Evolutionary conservation across 23 red algal species (phyloP).

Genomic region (Gracilaria gracilis): DNA sequence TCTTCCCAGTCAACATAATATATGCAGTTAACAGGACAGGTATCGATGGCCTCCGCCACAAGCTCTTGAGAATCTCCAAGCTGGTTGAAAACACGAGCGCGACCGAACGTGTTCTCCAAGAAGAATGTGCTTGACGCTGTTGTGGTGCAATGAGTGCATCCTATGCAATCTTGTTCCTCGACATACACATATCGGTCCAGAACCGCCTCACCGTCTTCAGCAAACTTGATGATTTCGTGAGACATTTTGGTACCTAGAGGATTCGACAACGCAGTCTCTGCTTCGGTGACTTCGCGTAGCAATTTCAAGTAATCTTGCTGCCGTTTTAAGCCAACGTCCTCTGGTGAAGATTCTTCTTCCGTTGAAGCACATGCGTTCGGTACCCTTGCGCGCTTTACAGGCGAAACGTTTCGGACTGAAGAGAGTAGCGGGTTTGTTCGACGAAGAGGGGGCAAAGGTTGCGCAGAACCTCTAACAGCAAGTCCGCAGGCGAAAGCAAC

Average conservation of each 20-base stretch:
- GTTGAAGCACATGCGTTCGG: background rate
- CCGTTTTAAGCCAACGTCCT: background rate
- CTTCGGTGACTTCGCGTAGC: conserved; percentile 45
- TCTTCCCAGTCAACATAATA: conserved; percentile 86
- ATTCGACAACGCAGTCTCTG: conserved; percentile 66
- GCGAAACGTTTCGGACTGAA: background rate
- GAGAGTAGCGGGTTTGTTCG: background rate
- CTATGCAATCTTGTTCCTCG: conserved; percentile 85
- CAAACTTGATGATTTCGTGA: conserved; percentile 56
- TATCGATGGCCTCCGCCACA: conserved; percentile 76
- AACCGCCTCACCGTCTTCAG: conserved; percentile 55
- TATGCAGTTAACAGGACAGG: conserved; percentile 87
- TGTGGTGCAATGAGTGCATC: conserved; percentile 83
- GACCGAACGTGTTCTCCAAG: conserved; percentile 72
- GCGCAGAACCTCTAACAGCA: background rate
- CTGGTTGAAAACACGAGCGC: conserved; percentile 81
- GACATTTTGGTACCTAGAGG: conserved; percentile 66
- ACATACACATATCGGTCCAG: conserved; percentile 86
- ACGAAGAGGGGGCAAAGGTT: background rate
- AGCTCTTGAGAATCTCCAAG: conserved; percentile 56
- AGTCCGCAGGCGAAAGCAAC: conserved; percentile 4
- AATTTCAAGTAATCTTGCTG: conserved; percentile 48
- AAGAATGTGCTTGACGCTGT: conserved; percentile 83
- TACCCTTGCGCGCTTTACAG: background rate
- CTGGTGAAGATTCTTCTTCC: background rate